Percentiles rank a stretch among this genome's conserved stretches.
phyloP scores from a whole-genome alignment of 1,139 yeast genomes.

The Suhomyces terraborum region DNA sequence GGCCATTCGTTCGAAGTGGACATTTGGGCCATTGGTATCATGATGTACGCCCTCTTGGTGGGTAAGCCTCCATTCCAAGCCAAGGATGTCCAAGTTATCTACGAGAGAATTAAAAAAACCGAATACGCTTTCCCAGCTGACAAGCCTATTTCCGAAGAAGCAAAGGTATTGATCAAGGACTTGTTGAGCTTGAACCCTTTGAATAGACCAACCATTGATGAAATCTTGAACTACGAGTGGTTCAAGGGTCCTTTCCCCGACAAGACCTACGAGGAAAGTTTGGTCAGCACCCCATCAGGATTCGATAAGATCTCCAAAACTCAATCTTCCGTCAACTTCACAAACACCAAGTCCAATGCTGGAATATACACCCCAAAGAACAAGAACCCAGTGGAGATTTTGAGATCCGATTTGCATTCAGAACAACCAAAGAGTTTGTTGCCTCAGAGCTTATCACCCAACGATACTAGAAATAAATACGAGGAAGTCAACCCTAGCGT shows the following conservation, averaged over 20 bases:
- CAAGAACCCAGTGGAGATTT: slow-evolving; percentile 68
- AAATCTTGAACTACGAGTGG: slow-evolving; percentile 81
- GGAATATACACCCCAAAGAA: slow-evolving; percentile 60
- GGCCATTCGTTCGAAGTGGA: slow-evolving; percentile 96
- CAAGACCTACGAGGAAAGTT: slow-evolving; percentile 61
- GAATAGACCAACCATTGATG: slow-evolving; percentile 77
- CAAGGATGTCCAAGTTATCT: slow-evolving; percentile 89
- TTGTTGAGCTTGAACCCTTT: slow-evolving; percentile 78
- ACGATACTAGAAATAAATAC: slow-evolving; percentile 85
- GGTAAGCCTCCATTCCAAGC: slow-evolving; percentile 99
- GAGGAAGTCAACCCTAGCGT: slow-evolving; percentile 61
- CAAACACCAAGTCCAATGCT: slow-evolving; percentile 61
- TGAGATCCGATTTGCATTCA: slow-evolving; percentile 68
- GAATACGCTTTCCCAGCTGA: slow-evolving; percentile 83
- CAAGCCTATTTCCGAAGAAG: slow-evolving; percentile 68
- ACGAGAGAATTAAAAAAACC: slow-evolving; percentile 84
- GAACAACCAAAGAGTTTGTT: slow-evolving; percentile 70
- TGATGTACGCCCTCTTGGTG: slow-evolving; percentile 84
- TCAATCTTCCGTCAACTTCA: slow-evolving; percentile 71
- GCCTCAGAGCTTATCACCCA: slow-evolving; percentile 91
- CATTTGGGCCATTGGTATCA: slow-evolving; percentile 96
- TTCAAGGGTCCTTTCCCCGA: slow-evolving; percentile 86
- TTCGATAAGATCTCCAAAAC: slow-evolving; percentile 56
- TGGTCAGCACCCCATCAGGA: slow-evolving; percentile 59
- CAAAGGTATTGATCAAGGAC: slow-evolving; percentile 68